phyloP scores from a whole-genome alignment of 1,284 basidiomycete genomes.

The Hymenochaete sp. region DNA sequence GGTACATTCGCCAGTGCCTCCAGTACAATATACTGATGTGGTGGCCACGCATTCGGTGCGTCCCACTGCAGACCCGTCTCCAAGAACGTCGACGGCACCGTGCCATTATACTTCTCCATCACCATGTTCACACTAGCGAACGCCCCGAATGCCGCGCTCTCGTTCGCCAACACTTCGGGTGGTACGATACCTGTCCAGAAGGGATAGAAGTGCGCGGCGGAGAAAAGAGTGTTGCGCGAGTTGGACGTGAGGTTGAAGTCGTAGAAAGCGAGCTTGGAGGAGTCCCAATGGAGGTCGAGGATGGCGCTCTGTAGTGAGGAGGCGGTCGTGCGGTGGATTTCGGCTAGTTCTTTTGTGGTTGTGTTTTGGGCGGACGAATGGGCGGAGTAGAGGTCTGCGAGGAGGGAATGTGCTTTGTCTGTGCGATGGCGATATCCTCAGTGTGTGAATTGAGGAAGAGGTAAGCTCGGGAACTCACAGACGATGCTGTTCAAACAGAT shows the following conservation, averaged over 20 bases:
- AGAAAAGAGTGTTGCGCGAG: constrained; percentile 55
- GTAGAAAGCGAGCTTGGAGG: constrained; percentile 77
- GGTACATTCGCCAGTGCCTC: constrained; percentile 71
- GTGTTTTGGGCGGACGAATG: constrained; percentile 30
- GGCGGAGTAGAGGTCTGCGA: constrained; percentile 56
- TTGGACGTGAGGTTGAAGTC: constrained; percentile 73
- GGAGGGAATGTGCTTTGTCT: constrained; percentile 57
- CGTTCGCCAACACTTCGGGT: constrained; percentile 49
- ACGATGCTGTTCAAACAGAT: constrained; percentile 82
- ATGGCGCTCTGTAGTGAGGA: constrained; percentile 56
- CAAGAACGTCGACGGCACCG: constrained; percentile 66
- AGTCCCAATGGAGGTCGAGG: constrained; percentile 83
- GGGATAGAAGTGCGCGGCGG: constrained; percentile 73
- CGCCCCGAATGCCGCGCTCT: constrained; percentile 57
- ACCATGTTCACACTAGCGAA: constrained; percentile 72
- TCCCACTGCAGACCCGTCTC: constrained; percentile 82
- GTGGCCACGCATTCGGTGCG: constrained; percentile 73
- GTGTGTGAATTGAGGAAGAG: background rate
- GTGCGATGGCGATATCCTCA: constrained; percentile 1
- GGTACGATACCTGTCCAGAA: constrained; percentile 84
- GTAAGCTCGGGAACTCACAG: constrained; percentile 39
- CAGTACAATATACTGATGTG: constrained; percentile 78
- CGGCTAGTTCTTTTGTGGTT: constrained; percentile 29
- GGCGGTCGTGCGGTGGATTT: constrained; percentile 53
- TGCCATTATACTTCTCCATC: constrained; percentile 78